A percentile compares a stretch with the other conserved stretches of the same genome.
These are phyloP conservation scores for Firmiana major DNA, from an alignment of 345 rosid species.

Conservation along the genomic window DNA sequence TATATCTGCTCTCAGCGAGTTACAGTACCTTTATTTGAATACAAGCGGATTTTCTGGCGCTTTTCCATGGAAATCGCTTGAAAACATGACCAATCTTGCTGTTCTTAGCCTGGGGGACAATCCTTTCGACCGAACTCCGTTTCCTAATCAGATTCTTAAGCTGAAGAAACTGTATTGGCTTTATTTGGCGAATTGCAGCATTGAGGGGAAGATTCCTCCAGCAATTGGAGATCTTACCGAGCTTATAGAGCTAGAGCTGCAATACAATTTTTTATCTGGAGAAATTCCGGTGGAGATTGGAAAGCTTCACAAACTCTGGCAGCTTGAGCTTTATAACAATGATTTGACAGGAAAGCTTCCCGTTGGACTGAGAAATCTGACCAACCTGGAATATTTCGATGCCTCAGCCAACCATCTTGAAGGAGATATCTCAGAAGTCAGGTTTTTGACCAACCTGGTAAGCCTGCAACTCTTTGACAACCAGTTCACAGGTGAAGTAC, in stretches of 20 bases:
- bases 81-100: constrained; percentile 43
- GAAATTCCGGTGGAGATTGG: constrained; percentile 60
- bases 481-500: constrained; percentile 60
- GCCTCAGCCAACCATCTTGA: constrained; percentile 52
- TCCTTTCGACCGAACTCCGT: constrained; percentile 37
- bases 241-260: constrained; percentile 54
- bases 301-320: constrained; percentile 55
- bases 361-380: constrained; percentile 56
- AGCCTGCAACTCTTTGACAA: constrained; percentile 61
- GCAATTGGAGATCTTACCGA: constrained; percentile 57
- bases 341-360: constrained; percentile 64
- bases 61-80: constrained; percentile 73
- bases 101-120: constrained; percentile 70
- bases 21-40: constrained; percentile 55
- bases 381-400: constrained; percentile 53
- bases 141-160: constrained; percentile 45
- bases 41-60: constrained; percentile 53
- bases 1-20: constrained; percentile 42
- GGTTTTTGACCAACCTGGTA: constrained; percentile 50
- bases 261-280: constrained; percentile 45
- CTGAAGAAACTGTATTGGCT: constrained; percentile 53
- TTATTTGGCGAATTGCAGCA: constrained; percentile 61
- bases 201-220: constrained; percentile 54
- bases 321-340: constrained; percentile 66
- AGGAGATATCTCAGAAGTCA: constrained; percentile 62